Evolutionary conservation across 2,329 filamentous ascomycete species (phyloP), one percentile per base, ranked within the genome.

Genomic region (Ophiostoma sp.): DNA sequence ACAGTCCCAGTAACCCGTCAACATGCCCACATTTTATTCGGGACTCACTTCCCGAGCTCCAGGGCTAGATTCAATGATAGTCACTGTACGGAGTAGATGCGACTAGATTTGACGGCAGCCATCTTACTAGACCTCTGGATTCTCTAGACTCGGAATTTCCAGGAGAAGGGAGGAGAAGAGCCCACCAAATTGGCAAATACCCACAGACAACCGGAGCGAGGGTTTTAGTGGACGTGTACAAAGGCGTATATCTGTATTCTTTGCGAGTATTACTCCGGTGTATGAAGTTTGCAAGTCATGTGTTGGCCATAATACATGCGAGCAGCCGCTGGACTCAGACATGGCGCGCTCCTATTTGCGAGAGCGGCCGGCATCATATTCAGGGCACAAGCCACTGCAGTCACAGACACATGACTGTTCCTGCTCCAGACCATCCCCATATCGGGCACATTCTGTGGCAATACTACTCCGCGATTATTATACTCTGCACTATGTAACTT

Each of bases 141-240:
- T 48, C 44, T 48, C 20, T 48, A 48, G 44, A 48, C 44, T 62
- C 57, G 57, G 57, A 33, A 62, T 62, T 33, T 62, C 27, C 57
- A 62, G 57, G 57, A 57, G n/a, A 10, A 62, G 15, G 57, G 57
- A 57, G 44, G 27, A 62, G 15, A 17, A 62, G 27, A 62, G 27
- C 10, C 57, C 57, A 62, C 57, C 57, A 62, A 27, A n/a, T n/a
- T n/a, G n/a, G n/a, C n/a, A n/a, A n/a, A 62, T 62, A 62, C 27
- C 57, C 57, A 62, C 13, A 17, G n/a, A 17, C 54, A 33, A 33
- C 23, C 27, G n/a, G 17, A 6, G 23, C 52, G 27, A 57, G 23
- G 52, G 52, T 57, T 57, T 52, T 52, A 13, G 39, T 48, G 17
- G 23, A 11, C 48, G 48, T 54, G 20, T 23, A 54, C 44, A 20